Base-by-base conservation (phyloP, 208 protist genomes). In the Crithidia expoeki region DNA sequence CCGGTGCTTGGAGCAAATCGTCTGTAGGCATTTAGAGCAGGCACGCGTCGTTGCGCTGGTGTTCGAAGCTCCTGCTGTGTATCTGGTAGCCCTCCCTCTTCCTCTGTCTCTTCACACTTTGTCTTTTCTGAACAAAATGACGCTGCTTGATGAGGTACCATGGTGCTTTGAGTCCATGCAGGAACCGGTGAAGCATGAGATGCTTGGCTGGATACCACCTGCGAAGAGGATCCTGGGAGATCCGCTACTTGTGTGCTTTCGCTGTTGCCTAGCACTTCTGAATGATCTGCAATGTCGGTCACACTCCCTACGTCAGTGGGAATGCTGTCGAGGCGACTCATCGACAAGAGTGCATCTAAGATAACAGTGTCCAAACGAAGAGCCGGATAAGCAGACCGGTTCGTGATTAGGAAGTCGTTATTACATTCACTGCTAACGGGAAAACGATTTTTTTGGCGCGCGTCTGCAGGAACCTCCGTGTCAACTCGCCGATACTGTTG, bases 331-430 rank as follows among this genome's bases (percentile, higher is more conserved):
- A 42, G 10, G 21, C 67, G 19, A 32, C 49, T 66, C 68, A 73
- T 73, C 47, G 58, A 42, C 47, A 66, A 27, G 25, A 73, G 58
- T 4, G 68, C 52, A 9, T 73, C 58, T 0, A 73, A 7, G 23
- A 73, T 58, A 14, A 38, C 52, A 34, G 1, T 73, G 19, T 59
- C 49, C 17, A 42, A 44, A 3, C 27, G 57, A n/a, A 19, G 42
- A 5, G n/a, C 42, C 36, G 36, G 12, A 47, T 47, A 4, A 4
- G 5, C 42, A 47, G 42, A 9, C n/a, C n/a, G n/a, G n/a, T n/a
- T n/a, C n/a, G n/a, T n/a, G n/a, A n/a, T n/a, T n/a, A n/a, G n/a
- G n/a, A n/a, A n/a, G n/a, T n/a, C n/a, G 38, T 14, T 7, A 14
- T 44, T 44, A 44, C 38, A 44, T 44, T 14, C 14, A 14, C 38